Conservation (phyloP, 2,329 filamentous ascomycete genomes). For the Penicillium hordei region DNA sequence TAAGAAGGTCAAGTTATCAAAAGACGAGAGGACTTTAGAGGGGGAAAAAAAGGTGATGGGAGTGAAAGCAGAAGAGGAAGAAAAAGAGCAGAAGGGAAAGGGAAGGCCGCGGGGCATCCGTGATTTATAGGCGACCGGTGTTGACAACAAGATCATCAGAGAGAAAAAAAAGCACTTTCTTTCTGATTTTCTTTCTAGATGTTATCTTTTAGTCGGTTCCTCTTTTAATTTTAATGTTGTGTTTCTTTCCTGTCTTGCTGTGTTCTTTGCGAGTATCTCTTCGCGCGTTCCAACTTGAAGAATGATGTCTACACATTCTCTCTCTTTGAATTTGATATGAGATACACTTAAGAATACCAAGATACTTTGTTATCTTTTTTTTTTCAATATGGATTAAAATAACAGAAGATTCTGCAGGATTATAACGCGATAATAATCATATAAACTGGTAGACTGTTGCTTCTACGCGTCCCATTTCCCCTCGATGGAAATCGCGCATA, state of each 20-base stretch:
- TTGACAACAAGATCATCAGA: constrained; percentile 46
- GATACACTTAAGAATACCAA: neutral
- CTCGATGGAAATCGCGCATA: constrained; percentile 12
- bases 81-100: constrained; percentile 38
- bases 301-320: neutral
- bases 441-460: neutral
- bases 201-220: neutral
- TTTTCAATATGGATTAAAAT: neutral
- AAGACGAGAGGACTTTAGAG: constrained; percentile 2
- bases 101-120: constrained; percentile 43
- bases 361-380: neutral
- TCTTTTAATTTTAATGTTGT: neutral
- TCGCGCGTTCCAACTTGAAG: neutral
- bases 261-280: constrained; percentile 1
- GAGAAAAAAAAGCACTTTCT: constrained; percentile 24
- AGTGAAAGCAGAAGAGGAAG: constrained; percentile 18
- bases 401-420: neutral
- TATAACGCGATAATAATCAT: neutral
- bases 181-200: constrained; percentile 6
- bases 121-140: constrained; percentile 45
- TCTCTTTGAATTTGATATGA: neutral
- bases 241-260: constrained; percentile 6
- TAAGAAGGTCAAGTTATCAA: constrained; percentile 9
- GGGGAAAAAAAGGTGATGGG: neutral
- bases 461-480: constrained; percentile 2